Conservation (phyloP, 2,329 filamentous ascomycete species). For the Epichloe uncinata region DNA sequence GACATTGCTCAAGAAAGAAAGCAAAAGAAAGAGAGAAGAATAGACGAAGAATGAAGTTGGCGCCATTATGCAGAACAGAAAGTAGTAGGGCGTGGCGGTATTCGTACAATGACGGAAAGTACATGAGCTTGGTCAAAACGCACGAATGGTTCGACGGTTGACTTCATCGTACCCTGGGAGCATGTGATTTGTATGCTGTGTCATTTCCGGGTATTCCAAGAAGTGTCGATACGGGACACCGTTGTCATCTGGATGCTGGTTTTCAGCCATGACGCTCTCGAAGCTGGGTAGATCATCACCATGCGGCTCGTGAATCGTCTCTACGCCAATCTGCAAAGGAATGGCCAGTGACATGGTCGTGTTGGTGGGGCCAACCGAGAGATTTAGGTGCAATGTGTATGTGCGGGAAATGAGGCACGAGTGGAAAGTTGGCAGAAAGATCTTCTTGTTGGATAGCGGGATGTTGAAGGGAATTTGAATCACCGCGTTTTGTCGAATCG, state of each 20-base stretch:
- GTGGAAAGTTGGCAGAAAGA: conserved; percentile 44
- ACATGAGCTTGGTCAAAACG: background rate
- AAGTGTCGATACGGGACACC: conserved; percentile 28
- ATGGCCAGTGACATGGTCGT: conserved; percentile 31
- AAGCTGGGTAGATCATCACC: conserved; percentile 33
- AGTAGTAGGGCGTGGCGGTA: background rate
- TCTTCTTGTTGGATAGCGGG: conserved; percentile 32
- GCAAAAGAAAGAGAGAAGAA: no score
- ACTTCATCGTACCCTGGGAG: conserved; percentile 28
- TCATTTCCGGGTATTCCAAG: conserved; percentile 20
- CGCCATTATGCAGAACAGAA: background rate
- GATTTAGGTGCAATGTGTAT: conserved; percentile 36
- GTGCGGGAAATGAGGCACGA: conserved; percentile 42
- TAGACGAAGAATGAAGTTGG: background rate
- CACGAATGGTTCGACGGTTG: conserved; percentile 13
- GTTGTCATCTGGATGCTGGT: conserved; percentile 30
- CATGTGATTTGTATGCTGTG: conserved; percentile 18
- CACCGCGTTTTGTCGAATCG: conserved; percentile 26
- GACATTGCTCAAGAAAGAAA: no score
- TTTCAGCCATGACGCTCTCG: conserved; percentile 30
- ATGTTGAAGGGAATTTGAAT: conserved; percentile 36
- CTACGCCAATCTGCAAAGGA: conserved; percentile 39
- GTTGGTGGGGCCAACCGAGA: conserved; percentile 29
- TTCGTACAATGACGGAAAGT: background rate
- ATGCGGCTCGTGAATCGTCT: conserved; percentile 19